Base-by-base conservation (phyloP, 2,329 filamentous ascomycete species). In the Neonectria hederae region DNA sequence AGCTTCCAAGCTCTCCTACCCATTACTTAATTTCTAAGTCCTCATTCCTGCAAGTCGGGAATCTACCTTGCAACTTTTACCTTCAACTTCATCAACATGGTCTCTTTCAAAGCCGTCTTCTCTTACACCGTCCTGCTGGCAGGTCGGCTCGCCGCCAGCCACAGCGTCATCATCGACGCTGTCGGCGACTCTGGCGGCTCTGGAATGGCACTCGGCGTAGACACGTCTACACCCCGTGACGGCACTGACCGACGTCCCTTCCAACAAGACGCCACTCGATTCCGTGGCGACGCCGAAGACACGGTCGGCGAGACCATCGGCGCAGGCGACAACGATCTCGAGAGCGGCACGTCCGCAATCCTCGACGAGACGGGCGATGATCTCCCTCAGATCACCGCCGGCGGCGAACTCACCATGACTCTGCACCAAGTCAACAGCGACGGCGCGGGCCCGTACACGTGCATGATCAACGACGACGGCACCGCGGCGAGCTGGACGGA, bases 231-330 rank as follows among this genome's bases (percentile, higher is more conserved):
- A 54, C 87, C 88, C 43, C 87, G 88, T 65, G 87, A 89, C 68
- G 88, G 88, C 43, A 89, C 87, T 22, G 76, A 79, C 13, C 83
- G 88, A 65, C 78, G 83, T 54, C 88, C 88, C 49, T 90, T 89
- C 81, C 88, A 91, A 78, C 83, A 86, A 67, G 89, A 90, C 69
- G 83, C 83, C 54, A 91, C 88, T 56, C 86, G 87, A 60, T 90
- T 90, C 83, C 79, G 80, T 57, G 86, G 86, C 43, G 80, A 78
- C 42, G 76, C 82, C 14, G 84, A 83, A 13, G 82, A 83, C 42
- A 82, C 82, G 24, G 82, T 87, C 69, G 87, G 88, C 66, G 84
- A 89, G 81, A 90, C 88, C 13, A 75, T 89, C 59, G 83, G 77
- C 22, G 82, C 74, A 60, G 88, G 88, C 60, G 77, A 78, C 78